Conservation (phyloP, 331 rosid species). For the Rosa hybrid region DNA sequence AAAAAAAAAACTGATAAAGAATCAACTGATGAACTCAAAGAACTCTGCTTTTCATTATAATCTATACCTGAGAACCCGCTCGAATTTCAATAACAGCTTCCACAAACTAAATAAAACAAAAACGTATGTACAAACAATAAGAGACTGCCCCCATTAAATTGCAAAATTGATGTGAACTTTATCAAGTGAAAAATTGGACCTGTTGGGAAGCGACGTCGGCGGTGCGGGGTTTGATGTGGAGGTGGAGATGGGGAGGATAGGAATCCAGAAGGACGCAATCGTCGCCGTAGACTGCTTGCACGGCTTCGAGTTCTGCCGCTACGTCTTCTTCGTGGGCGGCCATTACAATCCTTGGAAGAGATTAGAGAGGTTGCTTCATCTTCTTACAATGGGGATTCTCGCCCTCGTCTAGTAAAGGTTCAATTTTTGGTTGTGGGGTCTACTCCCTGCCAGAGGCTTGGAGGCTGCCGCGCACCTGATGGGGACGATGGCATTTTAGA, state of each 20-base stretch:
- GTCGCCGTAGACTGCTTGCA: conserved; percentile 63
- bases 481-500: too few relatives aligned
- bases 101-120: conserved; percentile 49
- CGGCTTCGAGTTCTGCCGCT: conserved; percentile 64
- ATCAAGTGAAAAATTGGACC: conserved; percentile 34
- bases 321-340: conserved; percentile 50
- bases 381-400: not conserved
- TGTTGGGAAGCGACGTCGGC: conserved; percentile 74
- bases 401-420: too few relatives aligned
- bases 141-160: not conserved
- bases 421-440: too few relatives aligned
- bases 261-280: conserved; percentile 54
- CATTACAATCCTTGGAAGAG: conserved; percentile 17
- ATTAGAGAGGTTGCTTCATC: not conserved
- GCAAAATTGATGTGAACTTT: not conserved
- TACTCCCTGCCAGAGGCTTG: too few relatives aligned
- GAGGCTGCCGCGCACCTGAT: too few relatives aligned
- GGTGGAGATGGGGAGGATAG: conserved; percentile 65
- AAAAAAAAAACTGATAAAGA: not conserved
- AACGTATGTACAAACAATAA: not conserved
- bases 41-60: conserved; percentile 6
- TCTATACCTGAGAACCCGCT: conserved; percentile 56
- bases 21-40: not conserved
- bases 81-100: conserved; percentile 57
- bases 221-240: conserved; percentile 78